Percentiles rank a stretch among this genome's conserved stretches.
Conservation (phyloP, 1,284 basidiomycete species). For the Cryptococcus sp. region DNA sequence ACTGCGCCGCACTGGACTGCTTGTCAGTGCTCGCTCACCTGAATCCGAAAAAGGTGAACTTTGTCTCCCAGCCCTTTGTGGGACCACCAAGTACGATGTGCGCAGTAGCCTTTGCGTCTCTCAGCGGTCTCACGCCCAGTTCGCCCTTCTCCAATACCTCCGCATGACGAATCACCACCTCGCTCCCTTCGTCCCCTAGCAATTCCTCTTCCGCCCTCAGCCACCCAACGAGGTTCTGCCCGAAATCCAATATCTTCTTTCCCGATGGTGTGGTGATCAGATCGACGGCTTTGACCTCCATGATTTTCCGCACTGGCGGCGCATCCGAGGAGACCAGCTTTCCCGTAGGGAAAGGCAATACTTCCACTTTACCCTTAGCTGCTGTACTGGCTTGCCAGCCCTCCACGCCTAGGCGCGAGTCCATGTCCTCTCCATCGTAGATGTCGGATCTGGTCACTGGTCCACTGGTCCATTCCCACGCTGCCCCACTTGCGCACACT, state of each 20-base stretch:
- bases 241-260: conserved; percentile 42
- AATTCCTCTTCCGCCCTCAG: conserved; percentile 23
- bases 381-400: conserved; percentile 2
- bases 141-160: conserved; percentile 44
- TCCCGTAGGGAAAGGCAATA: conserved; percentile 20
- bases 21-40: conserved; percentile 17
- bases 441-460: conserved; percentile 32
- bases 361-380: conserved; percentile 4
- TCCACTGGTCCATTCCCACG: conserved; percentile 28
- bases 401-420: conserved; percentile 13
- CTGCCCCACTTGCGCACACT: conserved; percentile 18
- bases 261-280: conserved; percentile 38
- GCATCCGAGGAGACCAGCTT: conserved; percentile 31
- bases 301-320: conserved; percentile 34
- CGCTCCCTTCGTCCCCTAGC: conserved; percentile 6
- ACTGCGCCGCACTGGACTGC: not conserved
- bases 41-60: conserved; percentile 47
- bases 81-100: conserved; percentile 23
- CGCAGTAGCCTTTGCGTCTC: conserved; percentile 25
- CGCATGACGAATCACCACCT: conserved; percentile 30
- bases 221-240: conserved; percentile 46
- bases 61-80: conserved; percentile 34
- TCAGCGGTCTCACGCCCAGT: conserved; percentile 36
- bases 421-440: conserved; percentile 41
- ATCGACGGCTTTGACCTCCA: conserved; percentile 23